A percentile compares a stretch with the other conserved stretches of the same genome.
phyloP scores from a whole-genome alignment of 1,139 yeast genomes.

The Suhomyces ambrosiae region DNA sequence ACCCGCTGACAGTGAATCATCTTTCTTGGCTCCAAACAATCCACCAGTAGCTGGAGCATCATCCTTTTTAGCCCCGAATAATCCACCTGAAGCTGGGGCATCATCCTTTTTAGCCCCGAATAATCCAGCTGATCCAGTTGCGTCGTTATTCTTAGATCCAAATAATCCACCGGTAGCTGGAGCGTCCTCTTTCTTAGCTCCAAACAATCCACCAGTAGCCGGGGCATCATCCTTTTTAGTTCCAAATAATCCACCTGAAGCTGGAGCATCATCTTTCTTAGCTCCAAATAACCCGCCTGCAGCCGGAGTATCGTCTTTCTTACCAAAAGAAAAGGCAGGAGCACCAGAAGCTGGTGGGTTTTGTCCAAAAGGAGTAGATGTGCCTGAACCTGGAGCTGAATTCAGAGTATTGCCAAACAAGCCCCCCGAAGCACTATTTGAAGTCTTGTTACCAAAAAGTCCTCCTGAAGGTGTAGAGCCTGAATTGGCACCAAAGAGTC shows the following conservation, averaged over 20 bases:
- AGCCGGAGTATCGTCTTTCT: not conserved
- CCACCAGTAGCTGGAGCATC: conserved; percentile 17
- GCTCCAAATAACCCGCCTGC: conserved; percentile 3
- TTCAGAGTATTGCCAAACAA: not conserved
- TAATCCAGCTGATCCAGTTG: conserved; percentile 20
- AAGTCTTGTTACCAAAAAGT: conserved; percentile 16
- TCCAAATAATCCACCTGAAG: conserved; percentile 19
- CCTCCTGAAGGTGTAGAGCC: conserved; percentile 13
- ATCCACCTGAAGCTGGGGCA: conserved; percentile 9
- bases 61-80: conserved; percentile 9
- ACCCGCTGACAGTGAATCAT: conserved; percentile 18
- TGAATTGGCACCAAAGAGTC: conserved; percentile 2
- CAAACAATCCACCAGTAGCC: conserved; percentile 18
- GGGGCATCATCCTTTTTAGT: conserved; percentile 16
- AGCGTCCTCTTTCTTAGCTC: conserved; percentile 16
- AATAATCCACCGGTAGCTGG: conserved; percentile 15
- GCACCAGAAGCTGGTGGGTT: not conserved
- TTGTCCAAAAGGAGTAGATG: conserved; percentile 4
- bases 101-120: conserved; percentile 28
- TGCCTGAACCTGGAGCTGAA: conserved; percentile 6
- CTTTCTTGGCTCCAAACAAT: conserved; percentile 20
- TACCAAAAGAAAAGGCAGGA: not conserved
- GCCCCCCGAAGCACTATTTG: conserved; percentile 4
- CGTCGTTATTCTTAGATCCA: conserved; percentile 24
- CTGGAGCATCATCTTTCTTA: conserved; percentile 17